Evolutionary conservation across 2,329 filamentous ascomycete genomes (phyloP), one percentile per base, ranked within the genome.

Genomic region (Paecilomyces dactylethromorphus): DNA sequence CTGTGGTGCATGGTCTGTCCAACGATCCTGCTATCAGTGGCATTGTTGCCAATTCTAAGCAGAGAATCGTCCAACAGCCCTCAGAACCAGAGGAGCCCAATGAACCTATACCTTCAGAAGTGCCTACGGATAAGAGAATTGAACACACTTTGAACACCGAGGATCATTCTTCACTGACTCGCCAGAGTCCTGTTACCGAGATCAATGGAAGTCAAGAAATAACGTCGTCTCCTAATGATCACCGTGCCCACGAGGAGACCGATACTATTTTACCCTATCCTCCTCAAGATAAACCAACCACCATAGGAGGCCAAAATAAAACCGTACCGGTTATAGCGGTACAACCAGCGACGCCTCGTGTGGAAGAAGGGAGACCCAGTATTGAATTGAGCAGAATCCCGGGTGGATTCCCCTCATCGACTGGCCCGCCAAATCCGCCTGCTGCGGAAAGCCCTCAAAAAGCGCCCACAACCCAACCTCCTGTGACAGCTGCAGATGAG

Each of bases 41-140:
- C 3, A 73, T 85, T 1, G 63, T 85, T n/a, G 70, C 75, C n/a
- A 75, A 78, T 55, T 71, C 71, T 18, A 64, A 68, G 22, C 73
- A 60, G 58, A 55, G 55, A 26, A 56, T 56, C 13, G 39, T 26
- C n/a, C 22, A 35, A 39, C 7, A 32, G 12, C 56, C 22, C 24
- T 15, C 45, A 55, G 35, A 50, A 10, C 11, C 50, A 52, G 50
- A 45, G 13, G 18, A 29, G 22, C 81, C 80, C 61, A 78, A 83
- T 56, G 84, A 89, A 62, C 88, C 90, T 15, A 71, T 91, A 33
- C 86, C 89, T 3, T 87, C 87, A 0, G 82, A 90, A 15, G 86
- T 90, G 12, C 88, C 87, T 0, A 87, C 86, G 1, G 82, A 88
- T 18, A 87, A 92, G 68, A 85, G 83, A 10, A 82, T 75, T 58